Evolutionary conservation across 2,329 filamentous ascomycete species (phyloP).

Genomic region (Botrytis squamosa): DNA sequence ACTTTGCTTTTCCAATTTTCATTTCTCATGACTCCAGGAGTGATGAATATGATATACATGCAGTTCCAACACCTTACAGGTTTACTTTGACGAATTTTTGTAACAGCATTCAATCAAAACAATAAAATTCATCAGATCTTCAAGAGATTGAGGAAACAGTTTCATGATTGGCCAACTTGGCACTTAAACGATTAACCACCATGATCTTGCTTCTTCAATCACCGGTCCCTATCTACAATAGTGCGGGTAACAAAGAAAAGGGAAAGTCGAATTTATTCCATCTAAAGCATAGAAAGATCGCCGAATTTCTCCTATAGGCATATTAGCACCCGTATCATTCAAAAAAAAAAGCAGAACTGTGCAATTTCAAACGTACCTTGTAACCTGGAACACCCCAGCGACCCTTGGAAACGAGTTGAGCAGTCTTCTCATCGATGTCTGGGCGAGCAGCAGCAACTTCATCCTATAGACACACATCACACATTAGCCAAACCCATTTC

Average conservation of each 20-base stretch:
- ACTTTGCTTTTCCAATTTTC: neutral
- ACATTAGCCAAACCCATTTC: constrained; percentile 17
- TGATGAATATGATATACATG: neutral
- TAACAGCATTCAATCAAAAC: constrained; percentile 2
- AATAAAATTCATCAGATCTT: neutral
- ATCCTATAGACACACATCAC: constrained; percentile 57
- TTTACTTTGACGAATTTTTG: neutral
- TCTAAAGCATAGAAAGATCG: constrained; percentile 91
- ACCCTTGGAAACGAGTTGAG: constrained; percentile 92
- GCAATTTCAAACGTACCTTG: constrained; percentile 67
- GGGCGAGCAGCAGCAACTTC: constrained; percentile 92
- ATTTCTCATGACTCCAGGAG: neutral
- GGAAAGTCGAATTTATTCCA: constrained; percentile 23
- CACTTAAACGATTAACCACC: constrained; percentile 22
- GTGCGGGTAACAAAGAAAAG: constrained; percentile 60
- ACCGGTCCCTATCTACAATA: constrained; percentile 60
- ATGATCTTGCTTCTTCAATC: constrained; percentile 28
- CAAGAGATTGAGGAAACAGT: neutral
- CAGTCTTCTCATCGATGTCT: constrained; percentile 96
- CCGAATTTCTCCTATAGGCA: constrained; percentile 89
- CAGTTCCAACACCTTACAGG: neutral
- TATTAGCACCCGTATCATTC: constrained; percentile 46
- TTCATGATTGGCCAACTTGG: constrained; percentile 19
- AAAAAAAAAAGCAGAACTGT: neutral
- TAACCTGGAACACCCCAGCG: constrained; percentile 98